Conservation (phyloP, 192 early-diverging fungal species). For the Lunasporangiospora selenospora region DNA sequence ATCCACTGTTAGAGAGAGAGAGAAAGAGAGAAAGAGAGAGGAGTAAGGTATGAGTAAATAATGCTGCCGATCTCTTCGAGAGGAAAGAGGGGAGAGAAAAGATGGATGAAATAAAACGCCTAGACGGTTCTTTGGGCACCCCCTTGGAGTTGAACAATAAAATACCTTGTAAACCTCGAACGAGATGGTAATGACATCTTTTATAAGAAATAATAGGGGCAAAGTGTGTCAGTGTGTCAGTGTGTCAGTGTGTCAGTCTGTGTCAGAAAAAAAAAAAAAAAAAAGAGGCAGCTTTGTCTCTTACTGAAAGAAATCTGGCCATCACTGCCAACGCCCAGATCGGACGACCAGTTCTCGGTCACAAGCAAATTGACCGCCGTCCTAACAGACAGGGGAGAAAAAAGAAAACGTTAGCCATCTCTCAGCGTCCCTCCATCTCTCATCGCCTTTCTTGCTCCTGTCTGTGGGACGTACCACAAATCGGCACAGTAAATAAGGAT, state of each 20-base stretch:
- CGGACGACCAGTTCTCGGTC: conserved; percentile 12
- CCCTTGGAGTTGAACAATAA: not conserved
- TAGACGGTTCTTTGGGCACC: conserved; percentile 15
- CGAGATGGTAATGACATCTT: conserved; percentile 5
- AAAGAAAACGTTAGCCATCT: no score
- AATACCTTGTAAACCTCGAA: conserved; percentile 2
- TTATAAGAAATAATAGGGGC: not conserved
- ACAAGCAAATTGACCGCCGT: conserved; percentile 47
- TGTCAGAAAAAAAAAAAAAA: conserved; percentile 46
- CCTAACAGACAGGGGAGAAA: conserved; percentile 1
- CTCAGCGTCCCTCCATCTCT: not conserved
- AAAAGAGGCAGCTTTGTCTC: conserved; percentile 31
- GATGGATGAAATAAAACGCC: conserved; percentile 49
- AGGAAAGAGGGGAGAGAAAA: conserved; percentile 33
- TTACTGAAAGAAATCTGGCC: conserved; percentile 57
- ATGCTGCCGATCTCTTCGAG: no score
- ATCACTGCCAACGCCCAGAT: conserved; percentile 7
- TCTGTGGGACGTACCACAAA: conserved; percentile 38
- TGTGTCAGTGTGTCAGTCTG: conserved; percentile 54
- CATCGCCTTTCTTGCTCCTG: not conserved
- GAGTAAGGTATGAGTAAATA: conserved; percentile 47
- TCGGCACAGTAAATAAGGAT: conserved; percentile 78
- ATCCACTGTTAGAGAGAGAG: conserved; percentile 50
- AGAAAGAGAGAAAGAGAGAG: conserved; percentile 25
- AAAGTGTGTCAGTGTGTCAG: not conserved